These are phyloP conservation scores for Lentinula boryana DNA, from an alignment of 768 basidiomycete species.

Conservation along the genomic window DNA sequence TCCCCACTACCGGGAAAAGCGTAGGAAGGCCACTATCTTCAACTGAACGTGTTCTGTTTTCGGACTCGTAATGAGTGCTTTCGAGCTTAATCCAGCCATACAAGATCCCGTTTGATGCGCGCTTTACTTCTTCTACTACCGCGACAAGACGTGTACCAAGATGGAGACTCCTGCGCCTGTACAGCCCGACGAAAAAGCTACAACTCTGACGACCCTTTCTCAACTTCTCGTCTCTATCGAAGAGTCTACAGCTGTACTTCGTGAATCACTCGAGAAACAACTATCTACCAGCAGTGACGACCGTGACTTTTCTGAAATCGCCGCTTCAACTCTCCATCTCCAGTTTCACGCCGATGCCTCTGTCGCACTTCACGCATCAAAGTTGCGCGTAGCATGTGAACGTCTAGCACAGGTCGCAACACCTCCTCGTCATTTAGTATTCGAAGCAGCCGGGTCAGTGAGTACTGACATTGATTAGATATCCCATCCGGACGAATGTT, in stretches of 20 bases:
- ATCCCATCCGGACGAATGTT: neutral
- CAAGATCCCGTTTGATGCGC: neutral
- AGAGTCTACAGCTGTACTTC: constrained; percentile 3
- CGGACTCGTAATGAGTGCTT: no score
- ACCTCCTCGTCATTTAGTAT: constrained; percentile 7
- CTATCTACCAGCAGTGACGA: neutral
- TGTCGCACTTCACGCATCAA: neutral
- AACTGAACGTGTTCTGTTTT: no score
- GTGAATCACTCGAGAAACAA: neutral
- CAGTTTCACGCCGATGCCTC: neutral
- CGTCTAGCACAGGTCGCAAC: constrained; percentile 5
- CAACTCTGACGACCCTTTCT: neutral
- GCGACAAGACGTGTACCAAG: neutral
- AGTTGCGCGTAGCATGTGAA: constrained; percentile 1
- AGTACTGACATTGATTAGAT: neutral
- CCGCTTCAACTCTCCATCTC: neutral
- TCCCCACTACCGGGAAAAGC: no score
- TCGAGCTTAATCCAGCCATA: neutral
- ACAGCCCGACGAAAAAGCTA: neutral
- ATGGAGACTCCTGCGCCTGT: no score
- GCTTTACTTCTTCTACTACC: neutral
- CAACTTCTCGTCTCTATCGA: constrained; percentile 6
- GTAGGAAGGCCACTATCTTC: no score
- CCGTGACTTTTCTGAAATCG: neutral
- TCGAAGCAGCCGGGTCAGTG: constrained; percentile 8